phyloP scores from a whole-genome alignment of 148 eudicot species.

The Spergularia marina region DNA sequence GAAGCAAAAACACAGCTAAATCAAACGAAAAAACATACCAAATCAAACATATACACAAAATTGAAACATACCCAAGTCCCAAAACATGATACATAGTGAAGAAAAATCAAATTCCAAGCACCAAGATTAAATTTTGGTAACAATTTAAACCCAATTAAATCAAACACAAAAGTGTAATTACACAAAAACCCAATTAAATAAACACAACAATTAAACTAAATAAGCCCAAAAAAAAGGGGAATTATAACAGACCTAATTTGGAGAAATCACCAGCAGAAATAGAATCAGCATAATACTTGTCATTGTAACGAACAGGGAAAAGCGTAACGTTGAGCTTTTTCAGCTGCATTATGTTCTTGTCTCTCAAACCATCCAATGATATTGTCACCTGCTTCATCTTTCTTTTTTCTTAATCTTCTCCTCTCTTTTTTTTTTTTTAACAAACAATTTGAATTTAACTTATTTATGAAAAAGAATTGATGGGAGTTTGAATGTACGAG shows the following conservation, averaged over 20 bases:
- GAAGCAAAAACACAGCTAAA: background rate
- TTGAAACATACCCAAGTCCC: background rate
- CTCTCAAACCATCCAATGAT: slow-evolving; percentile 77
- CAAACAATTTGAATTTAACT: no score
- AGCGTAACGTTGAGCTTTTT: slow-evolving; percentile 84
- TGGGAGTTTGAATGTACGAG: no score
- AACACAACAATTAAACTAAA: background rate
- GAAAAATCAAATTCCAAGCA: background rate
- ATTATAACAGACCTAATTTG: slow-evolving; percentile 54
- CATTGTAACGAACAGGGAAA: slow-evolving; percentile 91
- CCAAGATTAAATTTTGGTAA: background rate
- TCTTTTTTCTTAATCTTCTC: background rate
- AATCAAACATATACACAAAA: slow-evolving; percentile 8
- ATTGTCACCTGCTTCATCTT: slow-evolving; percentile 43
- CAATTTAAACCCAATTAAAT: background rate
- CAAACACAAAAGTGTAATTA: background rate
- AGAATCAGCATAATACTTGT: slow-evolving; percentile 79
- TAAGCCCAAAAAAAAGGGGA: background rate
- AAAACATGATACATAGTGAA: no score
- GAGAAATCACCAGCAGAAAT: slow-evolving; percentile 81
- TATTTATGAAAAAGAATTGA: no score
- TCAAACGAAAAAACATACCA: background rate
- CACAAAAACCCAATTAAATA: background rate
- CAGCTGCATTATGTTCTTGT: slow-evolving; percentile 84
- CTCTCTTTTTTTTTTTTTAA: no score